Evolutionary conservation across 371 early-diverging fungal species (phyloP).

Genomic region (Actinomortierella ambigua): DNA sequence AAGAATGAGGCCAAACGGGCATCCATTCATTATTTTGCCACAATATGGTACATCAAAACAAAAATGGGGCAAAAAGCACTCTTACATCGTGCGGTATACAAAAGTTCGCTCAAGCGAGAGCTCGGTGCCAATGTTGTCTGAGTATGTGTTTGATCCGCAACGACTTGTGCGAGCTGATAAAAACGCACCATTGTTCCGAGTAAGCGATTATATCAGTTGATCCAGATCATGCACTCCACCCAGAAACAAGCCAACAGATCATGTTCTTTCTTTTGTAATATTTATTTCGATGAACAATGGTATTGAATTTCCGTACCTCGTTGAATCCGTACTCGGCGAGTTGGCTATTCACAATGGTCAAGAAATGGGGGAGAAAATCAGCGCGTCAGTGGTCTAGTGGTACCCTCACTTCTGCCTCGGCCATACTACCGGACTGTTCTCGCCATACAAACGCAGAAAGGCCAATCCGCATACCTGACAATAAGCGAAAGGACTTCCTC

Average conservation of each 20-base stretch:
- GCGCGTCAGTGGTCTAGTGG: background rate
- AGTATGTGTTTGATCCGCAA: slow-evolving; percentile 65
- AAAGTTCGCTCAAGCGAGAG: slow-evolving; percentile 55
- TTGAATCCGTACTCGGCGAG: slow-evolving; percentile 68
- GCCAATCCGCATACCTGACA: slow-evolving; percentile 49
- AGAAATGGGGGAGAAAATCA: background rate
- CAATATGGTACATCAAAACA: slow-evolving; percentile 1
- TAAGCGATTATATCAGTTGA: too few relatives aligned
- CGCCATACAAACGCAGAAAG: slow-evolving; percentile 1
- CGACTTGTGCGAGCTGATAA: slow-evolving; percentile 57
- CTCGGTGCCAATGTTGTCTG: slow-evolving; percentile 55
- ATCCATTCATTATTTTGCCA: background rate
- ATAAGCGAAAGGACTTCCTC: slow-evolving; percentile 63
- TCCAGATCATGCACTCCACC: too few relatives aligned
- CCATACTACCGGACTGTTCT: background rate
- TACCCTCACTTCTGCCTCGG: background rate
- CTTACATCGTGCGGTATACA: slow-evolving; percentile 56
- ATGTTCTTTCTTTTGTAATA: background rate
- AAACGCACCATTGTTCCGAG: background rate
- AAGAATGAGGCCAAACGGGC: background rate
- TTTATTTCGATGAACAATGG: background rate
- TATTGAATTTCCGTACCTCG: slow-evolving; percentile 12
- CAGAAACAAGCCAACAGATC: too few relatives aligned
- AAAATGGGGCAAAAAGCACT: background rate
- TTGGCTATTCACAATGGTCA: slow-evolving; percentile 51